Conservation (phyloP, 2,329 filamentous ascomycete species). For the Aspergillus tanneri region DNA sequence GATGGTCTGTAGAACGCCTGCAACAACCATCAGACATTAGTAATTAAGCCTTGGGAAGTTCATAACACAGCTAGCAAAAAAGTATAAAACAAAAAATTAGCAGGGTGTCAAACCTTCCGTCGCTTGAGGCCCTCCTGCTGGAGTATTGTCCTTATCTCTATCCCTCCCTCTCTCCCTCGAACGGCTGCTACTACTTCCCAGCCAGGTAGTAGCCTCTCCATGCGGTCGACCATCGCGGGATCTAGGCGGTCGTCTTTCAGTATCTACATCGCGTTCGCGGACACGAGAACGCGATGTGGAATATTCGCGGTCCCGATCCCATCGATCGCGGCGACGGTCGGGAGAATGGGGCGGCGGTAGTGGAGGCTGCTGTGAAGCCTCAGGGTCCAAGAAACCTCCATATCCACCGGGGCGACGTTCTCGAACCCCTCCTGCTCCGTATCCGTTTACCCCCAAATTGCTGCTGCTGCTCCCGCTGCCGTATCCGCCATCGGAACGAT, state of each 20-base stretch:
- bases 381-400: constrained; percentile 44
- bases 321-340: constrained; percentile 33
- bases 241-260: constrained; percentile 26
- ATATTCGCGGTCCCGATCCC: constrained; percentile 32
- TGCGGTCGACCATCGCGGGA: constrained; percentile 30
- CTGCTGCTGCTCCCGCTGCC: constrained; percentile 30
- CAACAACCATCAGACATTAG: constrained; percentile 8
- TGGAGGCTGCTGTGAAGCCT: constrained; percentile 30
- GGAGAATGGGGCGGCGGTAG: constrained; percentile 30
- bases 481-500: constrained; percentile 35
- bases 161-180: constrained; percentile 23
- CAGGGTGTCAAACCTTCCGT: constrained; percentile 35
- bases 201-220: constrained; percentile 22
- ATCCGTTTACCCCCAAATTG: constrained; percentile 35
- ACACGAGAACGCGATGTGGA: constrained; percentile 38
- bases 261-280: constrained; percentile 32
- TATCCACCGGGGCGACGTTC: constrained; percentile 46
- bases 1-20: constrained; percentile 74
- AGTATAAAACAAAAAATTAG: neutral
- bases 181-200: constrained; percentile 22
- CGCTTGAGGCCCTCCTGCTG: constrained; percentile 31
- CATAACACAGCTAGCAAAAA: neutral
- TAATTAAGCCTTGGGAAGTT: neutral
- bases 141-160: constrained; percentile 6
- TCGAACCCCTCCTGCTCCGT: constrained; percentile 28